These are phyloP conservation scores for Pinus albicaulis DNA, from an alignment of 75 land plant species.

Conservation along the genomic window DNA sequence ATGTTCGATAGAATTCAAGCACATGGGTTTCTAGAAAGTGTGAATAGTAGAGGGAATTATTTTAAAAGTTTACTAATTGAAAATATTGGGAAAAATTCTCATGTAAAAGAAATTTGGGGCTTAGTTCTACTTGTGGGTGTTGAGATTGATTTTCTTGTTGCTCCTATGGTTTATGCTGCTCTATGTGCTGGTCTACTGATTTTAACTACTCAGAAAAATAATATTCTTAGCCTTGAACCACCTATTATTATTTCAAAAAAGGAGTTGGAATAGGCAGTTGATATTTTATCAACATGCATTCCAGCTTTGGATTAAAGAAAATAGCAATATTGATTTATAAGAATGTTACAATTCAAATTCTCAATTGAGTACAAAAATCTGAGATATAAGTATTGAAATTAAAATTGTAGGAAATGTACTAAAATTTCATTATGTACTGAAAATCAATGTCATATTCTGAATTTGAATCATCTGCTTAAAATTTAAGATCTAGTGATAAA, in stretches of 20 bases:
- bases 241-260: slow-evolving; percentile 77
- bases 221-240: slow-evolving; percentile 80
- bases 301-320: slow-evolving; percentile 27
- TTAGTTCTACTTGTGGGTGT: slow-evolving; percentile 82
- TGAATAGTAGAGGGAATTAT: slow-evolving; percentile 61
- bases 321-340: background rate
- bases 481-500: too few species aligned
- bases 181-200: slow-evolving; percentile 63
- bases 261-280: slow-evolving; percentile 60
- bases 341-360: too few species aligned
- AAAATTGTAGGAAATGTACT: too few species aligned
- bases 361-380: too few species aligned
- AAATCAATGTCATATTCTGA: too few species aligned
- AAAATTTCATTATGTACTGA: too few species aligned
- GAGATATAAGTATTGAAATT: too few species aligned
- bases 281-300: slow-evolving; percentile 44
- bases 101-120: slow-evolving; percentile 84
- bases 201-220: slow-evolving; percentile 79
- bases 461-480: too few species aligned
- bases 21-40: slow-evolving; percentile 67
- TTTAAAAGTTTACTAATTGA: slow-evolving; percentile 40
- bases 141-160: slow-evolving; percentile 71
- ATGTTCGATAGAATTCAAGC: slow-evolving; percentile 70
- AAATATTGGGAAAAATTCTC: slow-evolving; percentile 49
- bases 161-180: slow-evolving; percentile 72